A percentile compares a stretch with the other conserved stretches of the same genome.
Conservation (phyloP, 2,329 filamentous ascomycete genomes). For the Pseudogymnoascus sp. region DNA sequence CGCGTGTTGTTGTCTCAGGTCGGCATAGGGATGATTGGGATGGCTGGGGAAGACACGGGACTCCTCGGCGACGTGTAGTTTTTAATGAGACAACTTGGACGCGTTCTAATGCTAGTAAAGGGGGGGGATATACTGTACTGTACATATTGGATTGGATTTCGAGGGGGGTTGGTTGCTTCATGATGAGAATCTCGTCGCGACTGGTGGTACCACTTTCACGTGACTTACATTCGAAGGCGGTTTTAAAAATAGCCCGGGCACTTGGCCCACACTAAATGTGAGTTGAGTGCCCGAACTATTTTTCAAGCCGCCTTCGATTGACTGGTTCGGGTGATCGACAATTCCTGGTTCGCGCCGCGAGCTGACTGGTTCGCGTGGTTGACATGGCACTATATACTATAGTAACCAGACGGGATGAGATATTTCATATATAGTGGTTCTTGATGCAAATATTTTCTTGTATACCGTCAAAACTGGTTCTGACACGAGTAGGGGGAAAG, state of each 20-base stretch:
- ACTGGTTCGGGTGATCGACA: neutral
- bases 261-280: no score
- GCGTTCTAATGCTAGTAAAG: neutral
- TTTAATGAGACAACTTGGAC: neutral
- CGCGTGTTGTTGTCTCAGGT: neutral
- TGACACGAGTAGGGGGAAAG: neutral
- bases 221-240: no score
- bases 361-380: neutral
- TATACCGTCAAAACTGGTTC: no score
- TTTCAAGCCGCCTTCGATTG: no score
- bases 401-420: neutral
- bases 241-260: no score
- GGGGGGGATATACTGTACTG: neutral
- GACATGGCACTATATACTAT: neutral
- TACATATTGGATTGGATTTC: neutral
- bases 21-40: neutral
- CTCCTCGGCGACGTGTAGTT: neutral
- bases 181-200: neutral
- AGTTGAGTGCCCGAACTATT: no score
- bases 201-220: neutral
- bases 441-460: neutral
- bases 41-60: neutral
- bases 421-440: neutral
- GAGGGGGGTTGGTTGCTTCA: neutral
- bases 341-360: neutral